A percentile compares a stretch with the other conserved stretches of the same genome.
phyloP scores from a whole-genome alignment of 192 early-diverging fungal genomes.

The Dispira simplex region DNA sequence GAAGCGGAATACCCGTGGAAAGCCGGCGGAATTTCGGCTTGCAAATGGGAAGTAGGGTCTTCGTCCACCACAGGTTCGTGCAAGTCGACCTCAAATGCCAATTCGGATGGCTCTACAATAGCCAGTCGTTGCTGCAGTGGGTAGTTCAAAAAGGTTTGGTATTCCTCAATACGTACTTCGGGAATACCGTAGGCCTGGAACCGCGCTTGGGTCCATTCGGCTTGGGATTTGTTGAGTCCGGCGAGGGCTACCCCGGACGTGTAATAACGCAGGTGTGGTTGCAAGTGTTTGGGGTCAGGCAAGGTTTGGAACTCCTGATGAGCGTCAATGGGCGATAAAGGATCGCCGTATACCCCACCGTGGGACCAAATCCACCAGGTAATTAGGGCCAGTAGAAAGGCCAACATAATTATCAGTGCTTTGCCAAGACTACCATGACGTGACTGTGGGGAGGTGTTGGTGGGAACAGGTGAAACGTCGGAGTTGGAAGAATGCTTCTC shows the following conservation, averaged over 20 bases:
- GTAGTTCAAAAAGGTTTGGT: constrained; percentile 36
- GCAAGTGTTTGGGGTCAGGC: constrained; percentile 23
- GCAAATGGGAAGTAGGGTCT: constrained; percentile 33
- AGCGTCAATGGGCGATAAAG: constrained; percentile 8
- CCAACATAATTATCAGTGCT: neutral
- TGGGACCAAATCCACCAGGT: neutral
- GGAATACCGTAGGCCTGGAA: constrained; percentile 27
- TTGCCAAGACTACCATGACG: neutral
- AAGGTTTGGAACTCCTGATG: constrained; percentile 21
- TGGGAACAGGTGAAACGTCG: neutral
- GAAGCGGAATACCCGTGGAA: constrained; percentile 43
- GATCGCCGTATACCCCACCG: neutral
- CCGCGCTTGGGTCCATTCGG: constrained; percentile 30
- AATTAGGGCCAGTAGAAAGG: neutral
- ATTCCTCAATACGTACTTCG: constrained; percentile 34
- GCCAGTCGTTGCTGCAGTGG: constrained; percentile 30
- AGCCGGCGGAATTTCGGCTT: constrained; percentile 32
- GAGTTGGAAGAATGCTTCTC: neutral
- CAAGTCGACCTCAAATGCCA: constrained; percentile 35
- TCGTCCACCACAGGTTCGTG: constrained; percentile 37
- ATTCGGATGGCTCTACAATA: constrained; percentile 23
- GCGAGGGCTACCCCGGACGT: constrained; percentile 36
- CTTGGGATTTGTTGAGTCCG: constrained; percentile 30
- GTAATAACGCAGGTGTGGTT: constrained; percentile 28
- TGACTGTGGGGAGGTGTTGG: neutral